A percentile compares a stretch with the other conserved stretches of the same genome.
phyloP scores from a whole-genome alignment of 1,284 basidiomycete genomes.

The Rhodotorula sp. region DNA sequence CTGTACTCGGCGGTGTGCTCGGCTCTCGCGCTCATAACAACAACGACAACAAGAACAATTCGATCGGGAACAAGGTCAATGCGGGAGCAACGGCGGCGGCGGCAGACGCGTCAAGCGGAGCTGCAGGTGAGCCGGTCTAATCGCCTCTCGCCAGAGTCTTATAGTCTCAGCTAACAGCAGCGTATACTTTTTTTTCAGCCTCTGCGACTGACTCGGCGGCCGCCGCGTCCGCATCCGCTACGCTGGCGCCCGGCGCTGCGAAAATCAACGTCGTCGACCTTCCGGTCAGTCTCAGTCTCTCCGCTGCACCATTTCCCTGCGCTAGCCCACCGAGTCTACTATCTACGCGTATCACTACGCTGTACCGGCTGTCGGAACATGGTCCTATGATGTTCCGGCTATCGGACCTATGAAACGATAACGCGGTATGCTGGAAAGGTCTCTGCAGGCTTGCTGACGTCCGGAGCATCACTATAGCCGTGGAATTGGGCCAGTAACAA shows the following conservation, averaged over 20 bases:
- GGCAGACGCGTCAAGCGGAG: not conserved
- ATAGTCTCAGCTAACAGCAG: not conserved
- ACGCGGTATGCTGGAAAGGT: too few species aligned
- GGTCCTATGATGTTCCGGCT: too few species aligned
- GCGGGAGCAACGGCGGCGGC: not conserved
- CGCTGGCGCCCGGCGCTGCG: not conserved
- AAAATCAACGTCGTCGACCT: slow-evolving; percentile 20
- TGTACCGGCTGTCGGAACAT: too few species aligned
- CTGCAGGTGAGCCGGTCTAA: not conserved
- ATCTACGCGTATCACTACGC: too few species aligned
- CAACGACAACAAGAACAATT: slow-evolving; percentile 14
- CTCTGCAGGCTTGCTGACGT: not conserved
- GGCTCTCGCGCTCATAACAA: slow-evolving; percentile 28
- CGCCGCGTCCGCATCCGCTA: slow-evolving; percentile 1
- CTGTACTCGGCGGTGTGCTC: slow-evolving; percentile 38
- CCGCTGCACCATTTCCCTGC: not conserved
- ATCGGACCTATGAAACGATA: too few species aligned
- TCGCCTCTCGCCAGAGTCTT: not conserved
- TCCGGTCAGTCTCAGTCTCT: not conserved
- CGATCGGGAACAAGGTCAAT: slow-evolving; percentile 4
- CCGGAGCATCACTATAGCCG: not conserved
- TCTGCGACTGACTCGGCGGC: not conserved
- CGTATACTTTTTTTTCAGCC: not conserved
- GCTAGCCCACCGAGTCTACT: too few species aligned
- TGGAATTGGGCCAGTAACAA: slow-evolving; percentile 40